Percentiles rank a stretch among this genome's conserved stretches.
Evolutionary conservation across 768 basidiomycete species (phyloP).

Genomic region (Boletus sp.): DNA sequence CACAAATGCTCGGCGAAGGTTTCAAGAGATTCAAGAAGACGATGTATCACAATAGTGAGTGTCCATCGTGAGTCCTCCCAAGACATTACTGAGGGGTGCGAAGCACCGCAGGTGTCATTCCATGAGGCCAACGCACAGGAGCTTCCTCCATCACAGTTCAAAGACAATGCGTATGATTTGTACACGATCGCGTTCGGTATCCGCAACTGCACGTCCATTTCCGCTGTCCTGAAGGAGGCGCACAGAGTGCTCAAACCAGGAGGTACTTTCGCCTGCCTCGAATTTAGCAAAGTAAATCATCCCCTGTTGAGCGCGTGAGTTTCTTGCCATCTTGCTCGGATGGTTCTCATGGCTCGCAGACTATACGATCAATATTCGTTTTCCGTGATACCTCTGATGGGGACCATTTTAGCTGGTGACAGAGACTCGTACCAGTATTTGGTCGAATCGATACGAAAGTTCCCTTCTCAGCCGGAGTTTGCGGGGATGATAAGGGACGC

Average conservation of each 20-base stretch:
- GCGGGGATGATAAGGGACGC: constrained; percentile 84
- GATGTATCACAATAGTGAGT: constrained; percentile 95
- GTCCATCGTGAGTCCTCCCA: background rate
- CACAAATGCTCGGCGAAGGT: constrained; percentile 93
- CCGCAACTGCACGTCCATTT: constrained; percentile 92
- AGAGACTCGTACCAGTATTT: constrained; percentile 95
- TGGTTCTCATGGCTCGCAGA: constrained; percentile 39
- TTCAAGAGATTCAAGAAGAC: constrained; percentile 89
- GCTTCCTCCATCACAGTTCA: constrained; percentile 62
- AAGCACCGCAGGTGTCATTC: constrained; percentile 91
- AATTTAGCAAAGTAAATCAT: constrained; percentile 91
- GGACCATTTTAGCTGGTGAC: constrained; percentile 96
- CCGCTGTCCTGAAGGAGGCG: constrained; percentile 83
- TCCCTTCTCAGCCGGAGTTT: constrained; percentile 86
- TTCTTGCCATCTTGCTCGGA: background rate
- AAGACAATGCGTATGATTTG: constrained; percentile 82
- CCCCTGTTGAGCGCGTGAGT: constrained; percentile 83
- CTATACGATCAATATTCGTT: constrained; percentile 95
- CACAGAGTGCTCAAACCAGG: constrained; percentile 95
- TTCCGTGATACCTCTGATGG: constrained; percentile 88
- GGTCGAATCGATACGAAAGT: constrained; percentile 93
- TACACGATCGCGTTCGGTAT: constrained; percentile 99
- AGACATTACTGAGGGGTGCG: constrained; percentile 1
- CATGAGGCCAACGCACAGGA: constrained; percentile 90
- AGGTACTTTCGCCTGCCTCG: constrained; percentile 91